Conservation (phyloP, 2,329 filamentous ascomycete genomes). For the Endoconidiophora laricicola region DNA sequence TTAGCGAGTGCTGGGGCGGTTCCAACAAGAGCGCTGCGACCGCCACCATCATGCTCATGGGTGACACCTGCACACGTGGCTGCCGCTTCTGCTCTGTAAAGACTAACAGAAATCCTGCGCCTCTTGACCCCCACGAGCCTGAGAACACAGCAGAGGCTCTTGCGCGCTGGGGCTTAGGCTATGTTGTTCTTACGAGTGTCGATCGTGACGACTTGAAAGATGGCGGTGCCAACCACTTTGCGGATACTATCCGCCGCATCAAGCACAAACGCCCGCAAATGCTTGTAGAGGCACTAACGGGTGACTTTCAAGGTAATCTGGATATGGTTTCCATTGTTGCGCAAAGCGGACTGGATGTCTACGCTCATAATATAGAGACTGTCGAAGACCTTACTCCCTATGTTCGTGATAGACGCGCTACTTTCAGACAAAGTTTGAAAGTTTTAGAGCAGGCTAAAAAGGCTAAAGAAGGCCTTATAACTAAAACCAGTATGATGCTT, state of each 20-base stretch:
- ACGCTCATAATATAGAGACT: constrained; percentile 94
- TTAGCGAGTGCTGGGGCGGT: constrained; percentile 95
- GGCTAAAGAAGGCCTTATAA: constrained; percentile 57
- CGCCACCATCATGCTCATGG: constrained; percentile 98
- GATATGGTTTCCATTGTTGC: constrained; percentile 81
- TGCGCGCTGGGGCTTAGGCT: constrained; percentile 81
- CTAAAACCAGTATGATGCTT: constrained; percentile 98
- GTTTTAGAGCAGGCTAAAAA: constrained; percentile 74
- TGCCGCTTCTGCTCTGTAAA: constrained; percentile 97
- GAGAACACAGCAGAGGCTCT: constrained; percentile 93
- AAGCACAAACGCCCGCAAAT: constrained; percentile 67
- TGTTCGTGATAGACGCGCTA: constrained; percentile 78
- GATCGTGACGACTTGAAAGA: constrained; percentile 86
- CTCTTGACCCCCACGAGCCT: constrained; percentile 87
- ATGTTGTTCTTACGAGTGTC: constrained; percentile 85
- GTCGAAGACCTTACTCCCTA: constrained; percentile 78
- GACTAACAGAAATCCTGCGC: constrained; percentile 57
- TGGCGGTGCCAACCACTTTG: constrained; percentile 76
- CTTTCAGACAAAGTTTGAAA: constrained; percentile 66
- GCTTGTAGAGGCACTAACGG: constrained; percentile 70
- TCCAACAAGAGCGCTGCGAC: constrained; percentile 76
- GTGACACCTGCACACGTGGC: constrained; percentile 89
- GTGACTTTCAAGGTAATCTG: constrained; percentile 71
- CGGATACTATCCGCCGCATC: constrained; percentile 86
- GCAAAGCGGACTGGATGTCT: constrained; percentile 79